Evolutionary conservation across 2,329 filamentous ascomycete species (phyloP), one percentile per base, ranked within the genome.

Genomic region (Cladophialophora carrionii): DNA sequence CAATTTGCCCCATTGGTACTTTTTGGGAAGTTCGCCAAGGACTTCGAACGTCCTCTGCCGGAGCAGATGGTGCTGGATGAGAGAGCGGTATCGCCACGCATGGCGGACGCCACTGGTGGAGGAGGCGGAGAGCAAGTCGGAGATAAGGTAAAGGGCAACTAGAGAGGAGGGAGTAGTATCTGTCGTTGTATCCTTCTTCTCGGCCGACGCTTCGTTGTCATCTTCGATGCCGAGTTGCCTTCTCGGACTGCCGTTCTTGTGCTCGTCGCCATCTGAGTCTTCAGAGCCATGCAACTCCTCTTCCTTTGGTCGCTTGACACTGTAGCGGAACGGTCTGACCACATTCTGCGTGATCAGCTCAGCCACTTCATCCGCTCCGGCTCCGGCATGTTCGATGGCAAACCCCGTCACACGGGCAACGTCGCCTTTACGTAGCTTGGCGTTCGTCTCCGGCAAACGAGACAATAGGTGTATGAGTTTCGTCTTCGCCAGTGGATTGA

Each of bases 291-390:
- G 72, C 31, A 72, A 74, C 51, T 53, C 72, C 71, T 46, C 72
- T 71, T 14, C 76, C 76, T 56, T 80, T 43, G 37, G 48, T 57
- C 78, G 31, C 60, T 48, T 72, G 71, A 62, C 72, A 73, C 88
- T 91, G 70, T 89, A 86, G 5, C 88, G 85, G 64, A 96, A 87
- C 0, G 95, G 95, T 58, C 84, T 86, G 65, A 90, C 83, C 37
- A 98, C 83, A 72, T 99, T 98, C 0, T 87, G 84, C 0, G 96
- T 85, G 43, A 98, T 88, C 78, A 96, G 86, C 57, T 94, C 86
- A n/a, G 96, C 92, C 41, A 97, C 89, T 78, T 98, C 95, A 69
- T 96, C 90, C 12, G 91, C 90, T 17, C 93, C 95, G 22, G 87
- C 84, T 46, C 89, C 91, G 1, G 92, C 90, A 75, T 98, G 92